Conservation (phyloP, 768 basidiomycete species). For the Dacryopinax primogenitus region DNA sequence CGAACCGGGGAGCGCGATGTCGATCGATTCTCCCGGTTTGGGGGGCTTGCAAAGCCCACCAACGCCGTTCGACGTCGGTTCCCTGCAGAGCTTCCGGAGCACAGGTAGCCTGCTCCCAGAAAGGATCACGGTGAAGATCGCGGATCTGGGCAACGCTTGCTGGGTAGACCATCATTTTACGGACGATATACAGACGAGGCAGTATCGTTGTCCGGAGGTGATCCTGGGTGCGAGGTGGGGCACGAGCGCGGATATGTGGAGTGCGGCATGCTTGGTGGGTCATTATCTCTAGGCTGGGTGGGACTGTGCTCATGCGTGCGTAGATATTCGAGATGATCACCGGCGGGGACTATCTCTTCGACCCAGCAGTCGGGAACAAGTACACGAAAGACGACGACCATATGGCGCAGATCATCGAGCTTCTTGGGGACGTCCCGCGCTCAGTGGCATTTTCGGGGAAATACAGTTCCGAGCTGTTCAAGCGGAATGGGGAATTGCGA, state of each 20-base stretch:
- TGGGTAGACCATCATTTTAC: constrained; percentile 89
- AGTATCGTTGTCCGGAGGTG: constrained; percentile 95
- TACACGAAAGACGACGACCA: constrained; percentile 97
- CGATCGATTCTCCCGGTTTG: constrained; percentile 26
- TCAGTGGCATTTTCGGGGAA: constrained; percentile 77
- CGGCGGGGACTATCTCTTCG: constrained; percentile 96
- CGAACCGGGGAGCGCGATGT: constrained; percentile 12
- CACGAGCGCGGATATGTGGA: constrained; percentile 92
- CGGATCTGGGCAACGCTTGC: constrained; percentile 82
- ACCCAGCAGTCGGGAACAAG: constrained; percentile 85
- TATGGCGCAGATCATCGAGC: constrained; percentile 94
- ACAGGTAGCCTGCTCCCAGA: constrained; percentile 29
- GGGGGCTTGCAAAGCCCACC: constrained; percentile 33
- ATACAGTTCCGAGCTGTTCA: constrained; percentile 91
- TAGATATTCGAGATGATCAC: constrained; percentile 91
- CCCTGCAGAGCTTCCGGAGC: constrained; percentile 24
- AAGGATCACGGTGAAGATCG: constrained; percentile 95
- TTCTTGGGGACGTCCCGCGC: constrained; percentile 81
- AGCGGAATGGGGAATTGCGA: constrained; percentile 84
- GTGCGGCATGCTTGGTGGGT: constrained; percentile 52
- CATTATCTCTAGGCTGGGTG: not conserved
- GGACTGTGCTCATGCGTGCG: not conserved
- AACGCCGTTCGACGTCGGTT: constrained; percentile 25
- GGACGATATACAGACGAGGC: constrained; percentile 93
- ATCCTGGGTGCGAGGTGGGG: constrained; percentile 95